phyloP scores from a whole-genome alignment of 768 basidiomycete genomes.

The Pholiota molesta region DNA sequence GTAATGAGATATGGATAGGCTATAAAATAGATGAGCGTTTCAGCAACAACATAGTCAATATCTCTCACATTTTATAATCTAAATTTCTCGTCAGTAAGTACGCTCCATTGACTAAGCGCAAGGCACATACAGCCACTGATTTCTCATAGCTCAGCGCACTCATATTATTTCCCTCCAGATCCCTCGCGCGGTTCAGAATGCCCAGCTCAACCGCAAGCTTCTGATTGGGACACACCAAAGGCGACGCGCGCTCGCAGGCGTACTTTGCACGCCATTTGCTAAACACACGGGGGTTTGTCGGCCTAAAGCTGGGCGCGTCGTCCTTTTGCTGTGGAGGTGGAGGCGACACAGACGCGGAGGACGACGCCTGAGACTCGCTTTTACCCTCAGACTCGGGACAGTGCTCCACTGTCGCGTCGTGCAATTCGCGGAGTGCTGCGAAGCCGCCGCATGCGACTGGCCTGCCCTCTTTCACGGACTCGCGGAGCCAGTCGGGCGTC shows the following conservation, averaged over 20 bases:
- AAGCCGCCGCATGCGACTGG: slow-evolving; percentile 57
- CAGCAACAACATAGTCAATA: background rate
- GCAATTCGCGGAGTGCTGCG: slow-evolving; percentile 55
- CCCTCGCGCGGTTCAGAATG: slow-evolving; percentile 57
- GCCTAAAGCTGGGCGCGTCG: slow-evolving; percentile 17
- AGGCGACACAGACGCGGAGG: background rate
- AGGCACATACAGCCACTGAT: slow-evolving; percentile 62
- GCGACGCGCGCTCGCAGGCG: slow-evolving; percentile 65
- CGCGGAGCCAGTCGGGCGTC: slow-evolving; percentile 69
- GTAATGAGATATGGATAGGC: slow-evolving; percentile 53
- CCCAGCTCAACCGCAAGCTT: slow-evolving; percentile 58
- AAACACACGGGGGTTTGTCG: slow-evolving; percentile 24
- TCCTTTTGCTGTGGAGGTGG: background rate
- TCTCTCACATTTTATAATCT: slow-evolving; percentile 34
- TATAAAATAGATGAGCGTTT: slow-evolving; percentile 22
- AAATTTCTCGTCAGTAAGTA: background rate
- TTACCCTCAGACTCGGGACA: slow-evolving; percentile 42
- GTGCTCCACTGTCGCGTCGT: slow-evolving; percentile 44
- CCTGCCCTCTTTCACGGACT: slow-evolving; percentile 50
- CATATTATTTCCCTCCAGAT: slow-evolving; percentile 66
- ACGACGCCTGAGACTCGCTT: slow-evolving; percentile 7
- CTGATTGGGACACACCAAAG: slow-evolving; percentile 73
- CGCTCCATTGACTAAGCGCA: background rate
- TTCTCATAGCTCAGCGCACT: slow-evolving; percentile 76
- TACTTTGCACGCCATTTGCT: slow-evolving; percentile 46